Evolutionary conservation across 345 rosid species (phyloP).

Genomic region (Aethionema arabicum): DNA sequence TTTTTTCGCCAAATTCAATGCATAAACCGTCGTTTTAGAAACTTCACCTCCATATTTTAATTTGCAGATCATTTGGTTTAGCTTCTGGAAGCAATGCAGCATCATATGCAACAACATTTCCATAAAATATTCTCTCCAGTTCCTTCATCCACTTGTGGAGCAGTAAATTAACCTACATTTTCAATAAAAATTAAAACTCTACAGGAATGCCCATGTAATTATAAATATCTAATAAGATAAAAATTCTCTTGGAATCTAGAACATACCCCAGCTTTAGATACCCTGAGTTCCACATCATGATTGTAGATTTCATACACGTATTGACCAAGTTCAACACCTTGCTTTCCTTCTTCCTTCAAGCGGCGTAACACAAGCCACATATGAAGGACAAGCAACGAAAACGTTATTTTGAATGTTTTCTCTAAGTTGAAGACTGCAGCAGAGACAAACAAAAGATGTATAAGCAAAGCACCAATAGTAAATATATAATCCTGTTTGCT

Average conservation of each 20-base stretch:
- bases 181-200: conserved; percentile 14
- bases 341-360: conserved; percentile 82
- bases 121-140: conserved; percentile 89
- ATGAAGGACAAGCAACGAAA: conserved; percentile 87
- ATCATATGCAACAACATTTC: conserved; percentile 89
- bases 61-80: conserved; percentile 61
- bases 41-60: conserved; percentile 76
- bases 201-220: background rate
- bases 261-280: conserved; percentile 92
- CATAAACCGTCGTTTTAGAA: background rate
- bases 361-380: conserved; percentile 89
- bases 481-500: background rate
- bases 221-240: background rate
- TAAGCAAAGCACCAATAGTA: conserved; percentile 4
- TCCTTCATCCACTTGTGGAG: conserved; percentile 94
- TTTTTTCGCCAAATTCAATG: background rate
- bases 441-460: conserved; percentile 12
- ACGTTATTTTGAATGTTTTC: conserved; percentile 81
- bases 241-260: conserved; percentile 6
- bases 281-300: conserved; percentile 91
- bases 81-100: conserved; percentile 85
- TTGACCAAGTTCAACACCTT: conserved; percentile 92
- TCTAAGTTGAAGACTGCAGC: conserved; percentile 88
- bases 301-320: conserved; percentile 85
- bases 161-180: conserved; percentile 77